phyloP scores from a whole-genome alignment of 2,329 filamentous ascomycete species.

The Amylocarpus encephaloides region DNA sequence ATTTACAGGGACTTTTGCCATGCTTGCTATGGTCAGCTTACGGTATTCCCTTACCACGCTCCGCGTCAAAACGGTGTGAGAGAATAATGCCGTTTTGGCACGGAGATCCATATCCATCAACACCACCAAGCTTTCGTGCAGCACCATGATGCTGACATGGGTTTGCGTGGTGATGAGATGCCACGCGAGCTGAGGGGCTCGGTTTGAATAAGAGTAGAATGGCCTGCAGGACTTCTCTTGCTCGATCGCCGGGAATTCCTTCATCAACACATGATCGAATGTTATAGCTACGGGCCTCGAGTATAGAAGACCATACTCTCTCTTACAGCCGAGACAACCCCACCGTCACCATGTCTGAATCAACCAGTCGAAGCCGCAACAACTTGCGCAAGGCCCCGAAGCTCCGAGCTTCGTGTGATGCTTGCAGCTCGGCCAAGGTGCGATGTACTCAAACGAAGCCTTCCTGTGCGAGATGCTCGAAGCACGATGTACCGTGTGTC shows the following conservation, averaged over 20 bases:
- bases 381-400: slow-evolving; percentile 6
- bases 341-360: slow-evolving; percentile 4
- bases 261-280: background rate
- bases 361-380: slow-evolving; percentile 3
- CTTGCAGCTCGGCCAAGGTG: slow-evolving; percentile 9
- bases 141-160: slow-evolving; percentile 1
- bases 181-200: background rate
- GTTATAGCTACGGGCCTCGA: background rate
- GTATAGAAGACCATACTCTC: slow-evolving; percentile 1
- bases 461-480: slow-evolving; percentile 8
- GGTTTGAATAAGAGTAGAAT: background rate
- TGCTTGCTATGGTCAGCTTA: background rate
- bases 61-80: slow-evolving; percentile 2
- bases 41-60: slow-evolving; percentile 5
- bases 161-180: background rate
- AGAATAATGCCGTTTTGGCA: slow-evolving; percentile 1
- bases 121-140: background rate
- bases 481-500: slow-evolving; percentile 7
- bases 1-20: no score
- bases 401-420: slow-evolving; percentile 9
- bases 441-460: slow-evolving; percentile 8
- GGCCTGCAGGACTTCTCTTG: background rate
- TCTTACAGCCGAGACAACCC: background rate
- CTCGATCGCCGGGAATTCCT: slow-evolving; percentile 2
- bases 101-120: slow-evolving; percentile 5